Evolutionary conservation across 495 filamentous ascomycete genomes (phyloP).

Genomic region (Geoglossum glabrum): DNA sequence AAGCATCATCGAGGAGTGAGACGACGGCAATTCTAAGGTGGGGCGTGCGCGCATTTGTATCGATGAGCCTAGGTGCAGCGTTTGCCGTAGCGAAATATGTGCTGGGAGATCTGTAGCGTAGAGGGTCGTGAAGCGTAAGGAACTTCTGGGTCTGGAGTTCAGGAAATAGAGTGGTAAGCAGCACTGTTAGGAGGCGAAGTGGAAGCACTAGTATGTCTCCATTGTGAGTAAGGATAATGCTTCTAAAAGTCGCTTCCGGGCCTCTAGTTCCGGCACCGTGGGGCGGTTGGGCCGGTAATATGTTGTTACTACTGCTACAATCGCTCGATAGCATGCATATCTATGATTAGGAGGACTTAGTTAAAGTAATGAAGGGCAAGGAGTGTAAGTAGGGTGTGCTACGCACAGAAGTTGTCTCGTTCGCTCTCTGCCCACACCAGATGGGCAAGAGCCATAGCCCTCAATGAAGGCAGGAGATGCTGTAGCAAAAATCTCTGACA

Average conservation of each 20-base stretch:
- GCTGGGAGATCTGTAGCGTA: background rate
- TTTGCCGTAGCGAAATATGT: background rate
- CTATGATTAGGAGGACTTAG: background rate
- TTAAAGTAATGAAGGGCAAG: background rate
- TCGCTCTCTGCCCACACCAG: background rate
- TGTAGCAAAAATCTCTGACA: background rate
- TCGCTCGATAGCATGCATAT: constrained; percentile 3
- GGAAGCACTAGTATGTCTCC: background rate
- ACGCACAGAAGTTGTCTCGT: background rate
- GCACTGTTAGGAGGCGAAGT: background rate
- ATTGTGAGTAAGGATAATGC: background rate
- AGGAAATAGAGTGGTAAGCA: background rate
- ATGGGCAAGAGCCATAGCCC: background rate
- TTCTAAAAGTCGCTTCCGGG: background rate
- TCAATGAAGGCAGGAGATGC: background rate
- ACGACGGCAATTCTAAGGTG: no score
- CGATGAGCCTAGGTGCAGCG: no score
- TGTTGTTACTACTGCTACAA: background rate
- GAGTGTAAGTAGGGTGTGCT: background rate
- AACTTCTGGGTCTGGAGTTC: background rate
- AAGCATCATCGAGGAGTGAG: no score
- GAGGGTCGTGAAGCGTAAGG: background rate
- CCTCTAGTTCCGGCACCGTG: background rate
- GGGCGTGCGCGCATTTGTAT: no score
- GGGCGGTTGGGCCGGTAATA: background rate